phyloP scores from a whole-genome alignment of 116 monocot species.

The Iris pallida region DNA sequence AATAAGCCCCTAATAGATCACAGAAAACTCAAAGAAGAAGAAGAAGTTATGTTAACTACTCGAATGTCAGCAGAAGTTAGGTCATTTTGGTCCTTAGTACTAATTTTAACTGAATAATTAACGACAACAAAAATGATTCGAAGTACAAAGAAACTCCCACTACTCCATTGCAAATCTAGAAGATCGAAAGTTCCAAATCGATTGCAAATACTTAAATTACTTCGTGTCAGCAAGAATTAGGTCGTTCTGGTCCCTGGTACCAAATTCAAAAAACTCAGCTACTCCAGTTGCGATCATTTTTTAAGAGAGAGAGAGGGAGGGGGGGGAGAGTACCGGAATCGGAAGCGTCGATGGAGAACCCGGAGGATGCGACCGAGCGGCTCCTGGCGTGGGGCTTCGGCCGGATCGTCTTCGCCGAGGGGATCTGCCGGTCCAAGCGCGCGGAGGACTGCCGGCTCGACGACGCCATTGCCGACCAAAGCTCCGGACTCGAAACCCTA shows the following conservation, averaged over 20 bases:
- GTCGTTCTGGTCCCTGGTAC: not conserved
- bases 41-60: no score
- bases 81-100: no score
- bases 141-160: no score
- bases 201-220: no score
- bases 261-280: not conserved
- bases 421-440: slow-evolving; percentile 25
- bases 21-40: no score
- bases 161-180: no score
- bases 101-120: no score
- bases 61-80: no score
- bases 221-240: not conserved
- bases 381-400: slow-evolving; percentile 14
- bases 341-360: slow-evolving; percentile 20
- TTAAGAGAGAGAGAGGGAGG: not conserved
- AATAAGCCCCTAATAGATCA: no score
- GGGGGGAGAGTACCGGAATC: slow-evolving; percentile 13
- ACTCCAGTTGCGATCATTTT: not conserved
- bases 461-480: slow-evolving; percentile 17
- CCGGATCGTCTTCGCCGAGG: slow-evolving; percentile 10
- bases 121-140: no score
- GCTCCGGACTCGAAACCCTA: slow-evolving; percentile 2
- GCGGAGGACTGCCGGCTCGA: slow-evolving; percentile 17
- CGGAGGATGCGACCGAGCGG: slow-evolving; percentile 17
- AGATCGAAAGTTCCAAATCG: no score